These are phyloP conservation scores for Debaryomyces subglobosus DNA, from an alignment of 1,139 yeast species.

Conservation along the genomic window DNA sequence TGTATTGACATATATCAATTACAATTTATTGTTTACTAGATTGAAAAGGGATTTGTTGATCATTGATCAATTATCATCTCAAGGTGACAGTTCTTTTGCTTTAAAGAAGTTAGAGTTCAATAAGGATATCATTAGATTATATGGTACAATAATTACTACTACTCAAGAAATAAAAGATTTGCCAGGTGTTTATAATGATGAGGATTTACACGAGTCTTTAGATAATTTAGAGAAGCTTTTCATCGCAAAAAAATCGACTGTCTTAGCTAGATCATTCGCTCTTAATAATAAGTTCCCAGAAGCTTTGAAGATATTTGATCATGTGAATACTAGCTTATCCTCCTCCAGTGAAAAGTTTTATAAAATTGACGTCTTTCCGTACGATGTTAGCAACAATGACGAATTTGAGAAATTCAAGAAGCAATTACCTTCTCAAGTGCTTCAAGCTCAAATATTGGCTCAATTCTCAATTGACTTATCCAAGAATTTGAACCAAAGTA, in stretches of 20 bases:
- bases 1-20: slow-evolving; percentile 72
- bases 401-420: slow-evolving; percentile 33
- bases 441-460: slow-evolving; percentile 54
- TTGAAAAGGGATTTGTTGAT: slow-evolving; percentile 70
- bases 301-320: slow-evolving; percentile 54
- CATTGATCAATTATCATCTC: slow-evolving; percentile 33
- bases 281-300: slow-evolving; percentile 49
- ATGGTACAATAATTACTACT: slow-evolving; percentile 49
- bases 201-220: slow-evolving; percentile 60
- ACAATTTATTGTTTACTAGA: slow-evolving; percentile 64
- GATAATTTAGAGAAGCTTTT: slow-evolving; percentile 53
- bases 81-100: background rate
- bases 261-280: slow-evolving; percentile 55
- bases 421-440: slow-evolving; percentile 31
- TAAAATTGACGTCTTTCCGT: slow-evolving; percentile 40
- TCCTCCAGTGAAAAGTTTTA: slow-evolving; percentile 22
- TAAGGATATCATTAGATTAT: slow-evolving; percentile 53
- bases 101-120: slow-evolving; percentile 33
- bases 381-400: slow-evolving; percentile 38
- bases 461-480: slow-evolving; percentile 40
- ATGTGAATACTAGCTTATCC: slow-evolving; percentile 30
- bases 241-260: slow-evolving; percentile 41
- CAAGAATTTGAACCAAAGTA: slow-evolving; percentile 11
- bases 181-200: slow-evolving; percentile 92
- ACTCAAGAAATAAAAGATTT: slow-evolving; percentile 67